Base-by-base conservation (phyloP, 2,329 filamentous ascomycete genomes). In the Apiospora phragmitis region DNA sequence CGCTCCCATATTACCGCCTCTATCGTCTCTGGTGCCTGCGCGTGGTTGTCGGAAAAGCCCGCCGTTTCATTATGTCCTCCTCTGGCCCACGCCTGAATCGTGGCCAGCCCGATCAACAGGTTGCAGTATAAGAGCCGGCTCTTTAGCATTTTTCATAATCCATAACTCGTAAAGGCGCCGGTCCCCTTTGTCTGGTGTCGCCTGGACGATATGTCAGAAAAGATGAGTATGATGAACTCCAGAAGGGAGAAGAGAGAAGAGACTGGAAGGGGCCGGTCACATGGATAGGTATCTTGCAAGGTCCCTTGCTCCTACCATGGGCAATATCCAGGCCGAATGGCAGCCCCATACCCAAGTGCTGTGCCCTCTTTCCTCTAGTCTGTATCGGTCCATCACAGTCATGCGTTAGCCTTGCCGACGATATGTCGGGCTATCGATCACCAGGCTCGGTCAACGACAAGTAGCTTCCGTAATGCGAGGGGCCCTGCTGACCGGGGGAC, bases 91-190 rank as follows among this genome's bases (percentile, higher is more conserved):
- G 73, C 73, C 72, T 73, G 75, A 71, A 73, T 75, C 75, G 76
- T 76, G 73, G 74, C 75, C 74, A 75, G 76, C 76, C 75, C 75
- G 75, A 76, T 75, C 69, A 78, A 72, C 68, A 78, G 71, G 72
- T 62, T 75, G 71, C 69, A 77, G 74, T 72, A 73, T 74, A 79
- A 75, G 72, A 79, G 74, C 76, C 77, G 71, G 77, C 75, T 78
- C 76, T 75, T 75, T 73, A 74, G 72, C 78, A 79, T 79, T 68
- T 69, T 76, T 78, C 74, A 77, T 74, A 69, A 72, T 71, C 77
- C 78, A 79, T 78, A 73, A 69, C 72, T 71, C 71, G 71, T 72
- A 69, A 43, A 16, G 38, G 24, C 29, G 65, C 55, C 55, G 9
- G 32, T 62, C 55, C 55, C 55, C 32, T 38, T 45, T 73, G 24